A percentile compares a stretch with the other conserved stretches of the same genome.
These are phyloP conservation scores for Ceratobasidium sp. DNA, from an alignment of 1,284 basidiomycete species.

Conservation along the genomic window DNA sequence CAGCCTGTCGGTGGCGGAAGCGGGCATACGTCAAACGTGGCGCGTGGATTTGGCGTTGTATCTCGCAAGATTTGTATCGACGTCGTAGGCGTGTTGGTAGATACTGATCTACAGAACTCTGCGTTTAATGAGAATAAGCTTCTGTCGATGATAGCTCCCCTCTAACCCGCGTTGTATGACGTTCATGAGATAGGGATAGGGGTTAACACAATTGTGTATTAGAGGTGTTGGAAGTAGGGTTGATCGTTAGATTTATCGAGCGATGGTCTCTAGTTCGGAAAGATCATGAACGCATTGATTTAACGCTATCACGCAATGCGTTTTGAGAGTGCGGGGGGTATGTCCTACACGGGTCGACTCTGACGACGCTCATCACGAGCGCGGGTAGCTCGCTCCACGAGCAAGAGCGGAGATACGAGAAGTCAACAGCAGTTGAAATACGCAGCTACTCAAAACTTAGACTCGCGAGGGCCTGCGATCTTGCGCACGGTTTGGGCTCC, in stretches of 20 bases:
- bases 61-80: neutral
- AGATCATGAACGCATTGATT: constrained; percentile 6
- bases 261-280: neutral
- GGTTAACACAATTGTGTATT: neutral
- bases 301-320: neutral
- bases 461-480: too few species aligned
- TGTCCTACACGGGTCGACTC: neutral
- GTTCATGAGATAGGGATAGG: constrained; percentile 23
- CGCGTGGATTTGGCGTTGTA: neutral
- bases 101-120: neutral
- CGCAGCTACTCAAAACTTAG: neutral
- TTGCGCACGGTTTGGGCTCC: too few species aligned
- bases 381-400: neutral
- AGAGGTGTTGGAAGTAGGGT: neutral
- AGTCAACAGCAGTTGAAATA: neutral
- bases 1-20: neutral
- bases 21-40: neutral
- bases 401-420: neutral
- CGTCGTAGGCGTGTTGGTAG: neutral
- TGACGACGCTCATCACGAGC: neutral
- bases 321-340: neutral
- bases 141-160: neutral
- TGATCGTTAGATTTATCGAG: neutral
- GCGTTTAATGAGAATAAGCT: neutral
- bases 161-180: constrained; percentile 6